Conservation (phyloP, 2,329 filamentous ascomycete species). For the Xylaria sp. region DNA sequence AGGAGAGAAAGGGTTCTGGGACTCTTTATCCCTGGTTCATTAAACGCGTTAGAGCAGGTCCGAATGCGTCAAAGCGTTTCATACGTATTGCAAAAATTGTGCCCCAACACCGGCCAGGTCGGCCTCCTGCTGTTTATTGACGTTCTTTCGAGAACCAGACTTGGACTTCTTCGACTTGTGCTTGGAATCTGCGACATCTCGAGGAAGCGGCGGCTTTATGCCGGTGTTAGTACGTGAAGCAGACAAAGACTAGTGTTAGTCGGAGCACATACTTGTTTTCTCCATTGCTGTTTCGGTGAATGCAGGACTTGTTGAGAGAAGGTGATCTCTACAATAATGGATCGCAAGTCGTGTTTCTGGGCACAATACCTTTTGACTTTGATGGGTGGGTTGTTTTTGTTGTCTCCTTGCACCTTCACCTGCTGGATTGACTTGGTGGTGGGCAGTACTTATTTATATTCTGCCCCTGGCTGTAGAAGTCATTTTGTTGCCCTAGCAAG, state of each 20-base stretch:
- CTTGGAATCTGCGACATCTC: neutral
- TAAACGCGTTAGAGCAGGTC: neutral
- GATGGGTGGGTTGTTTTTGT: neutral
- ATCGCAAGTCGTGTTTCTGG: neutral
- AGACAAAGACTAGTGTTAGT: neutral
- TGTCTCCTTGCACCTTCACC: neutral
- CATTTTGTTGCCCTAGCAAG: neutral
- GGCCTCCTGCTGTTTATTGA: conserved; percentile 23
- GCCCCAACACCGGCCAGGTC: conserved; percentile 20
- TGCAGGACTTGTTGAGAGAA: neutral
- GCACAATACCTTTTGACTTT: neutral
- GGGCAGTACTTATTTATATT: conserved; percentile 2
- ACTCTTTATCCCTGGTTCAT: neutral
- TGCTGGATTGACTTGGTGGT: neutral
- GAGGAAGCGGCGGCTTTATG: neutral
- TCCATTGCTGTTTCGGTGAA: neutral
- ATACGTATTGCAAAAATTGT: conserved; percentile 24
- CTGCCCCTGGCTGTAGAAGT: neutral
- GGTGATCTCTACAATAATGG: neutral
- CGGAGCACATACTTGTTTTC: conserved; percentile 1
- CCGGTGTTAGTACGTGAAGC: neutral
- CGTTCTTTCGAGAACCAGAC: neutral
- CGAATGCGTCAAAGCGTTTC: neutral
- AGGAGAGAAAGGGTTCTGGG: neutral
- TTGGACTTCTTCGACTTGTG: conserved; percentile 22